Evolutionary conservation across 2,329 filamentous ascomycete species (phyloP).

Genomic region (Ophiostoma piceae): DNA sequence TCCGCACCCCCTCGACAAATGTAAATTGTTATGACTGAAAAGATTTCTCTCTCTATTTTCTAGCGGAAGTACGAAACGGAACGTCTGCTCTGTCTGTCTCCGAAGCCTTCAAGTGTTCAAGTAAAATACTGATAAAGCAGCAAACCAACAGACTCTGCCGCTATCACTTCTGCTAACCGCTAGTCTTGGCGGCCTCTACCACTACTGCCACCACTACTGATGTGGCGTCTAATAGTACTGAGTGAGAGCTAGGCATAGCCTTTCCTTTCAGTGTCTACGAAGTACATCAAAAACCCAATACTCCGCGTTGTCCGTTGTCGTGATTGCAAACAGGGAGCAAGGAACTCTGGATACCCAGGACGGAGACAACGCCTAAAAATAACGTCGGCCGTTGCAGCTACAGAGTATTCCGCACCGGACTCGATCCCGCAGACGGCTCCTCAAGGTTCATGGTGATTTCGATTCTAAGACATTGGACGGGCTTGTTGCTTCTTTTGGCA

Average conservation of each 20-base stretch:
- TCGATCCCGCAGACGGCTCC: not conserved
- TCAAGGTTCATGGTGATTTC: not conserved
- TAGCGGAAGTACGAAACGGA: not conserved
- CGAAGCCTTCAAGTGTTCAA: not conserved
- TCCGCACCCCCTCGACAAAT: not conserved
- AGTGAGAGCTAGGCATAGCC: not conserved
- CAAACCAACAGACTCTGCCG: not conserved
- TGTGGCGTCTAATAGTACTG: no score
- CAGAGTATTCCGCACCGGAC: not conserved
- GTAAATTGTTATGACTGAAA: not conserved
- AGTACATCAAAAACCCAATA: not conserved
- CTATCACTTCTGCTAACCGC: not conserved
- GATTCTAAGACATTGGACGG: constrained; percentile 1
- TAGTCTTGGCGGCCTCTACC: not conserved
- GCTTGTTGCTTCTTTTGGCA: constrained; percentile 14
- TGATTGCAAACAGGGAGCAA: not conserved
- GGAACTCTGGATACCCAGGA: not conserved
- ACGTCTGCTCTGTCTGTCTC: not conserved
- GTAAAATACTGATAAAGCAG: no score
- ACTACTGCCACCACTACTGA: not conserved
- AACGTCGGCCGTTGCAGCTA: not conserved
- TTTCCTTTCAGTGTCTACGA: not conserved
- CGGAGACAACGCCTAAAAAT: not conserved
- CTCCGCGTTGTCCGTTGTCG: not conserved
- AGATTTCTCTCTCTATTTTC: not conserved